phyloP scores from a whole-genome alignment of 1,284 basidiomycete species.

The Abortiporus biennis region DNA sequence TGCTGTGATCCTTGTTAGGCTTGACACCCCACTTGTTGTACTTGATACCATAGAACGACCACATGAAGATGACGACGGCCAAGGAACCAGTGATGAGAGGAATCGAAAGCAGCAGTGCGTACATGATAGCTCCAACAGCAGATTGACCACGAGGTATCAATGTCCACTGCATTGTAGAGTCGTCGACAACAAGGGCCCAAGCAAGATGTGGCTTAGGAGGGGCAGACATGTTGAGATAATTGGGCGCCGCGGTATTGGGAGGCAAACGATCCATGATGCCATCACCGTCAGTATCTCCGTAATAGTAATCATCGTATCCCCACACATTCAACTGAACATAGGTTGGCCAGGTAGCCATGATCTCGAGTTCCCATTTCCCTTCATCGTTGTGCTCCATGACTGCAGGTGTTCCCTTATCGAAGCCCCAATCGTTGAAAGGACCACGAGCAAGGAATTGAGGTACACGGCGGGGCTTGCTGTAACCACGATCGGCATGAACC shows the following conservation, averaged over 20 bases:
- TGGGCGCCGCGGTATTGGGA: constrained; percentile 78
- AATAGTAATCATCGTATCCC: constrained; percentile 85
- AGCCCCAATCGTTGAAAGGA: constrained; percentile 87
- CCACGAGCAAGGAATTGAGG: constrained; percentile 85
- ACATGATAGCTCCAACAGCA: constrained; percentile 77
- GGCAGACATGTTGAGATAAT: constrained; percentile 86
- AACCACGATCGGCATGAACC: constrained; percentile 73
- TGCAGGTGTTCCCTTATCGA: constrained; percentile 72
- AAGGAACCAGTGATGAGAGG: constrained; percentile 80
- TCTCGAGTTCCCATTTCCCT: constrained; percentile 71
- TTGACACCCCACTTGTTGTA: constrained; percentile 88
- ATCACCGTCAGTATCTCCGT: constrained; percentile 84
- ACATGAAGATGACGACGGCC: constrained; percentile 85
- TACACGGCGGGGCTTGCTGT: constrained; percentile 60
- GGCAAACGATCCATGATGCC: constrained; percentile 85
- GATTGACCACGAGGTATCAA: constrained; percentile 79
- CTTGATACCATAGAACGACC: constrained; percentile 92
- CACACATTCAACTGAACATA: constrained; percentile 86
- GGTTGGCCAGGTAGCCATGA: constrained; percentile 85
- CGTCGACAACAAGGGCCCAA: constrained; percentile 79
- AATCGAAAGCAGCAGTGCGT: constrained; percentile 73
- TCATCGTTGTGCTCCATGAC: constrained; percentile 58
- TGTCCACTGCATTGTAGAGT: constrained; percentile 70
- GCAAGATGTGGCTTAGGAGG: constrained; percentile 77
- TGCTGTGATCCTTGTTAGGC: constrained; percentile 54